Conservation (phyloP, 352 stramenopile genomes). For the Thraustochytrium striatum region DNA sequence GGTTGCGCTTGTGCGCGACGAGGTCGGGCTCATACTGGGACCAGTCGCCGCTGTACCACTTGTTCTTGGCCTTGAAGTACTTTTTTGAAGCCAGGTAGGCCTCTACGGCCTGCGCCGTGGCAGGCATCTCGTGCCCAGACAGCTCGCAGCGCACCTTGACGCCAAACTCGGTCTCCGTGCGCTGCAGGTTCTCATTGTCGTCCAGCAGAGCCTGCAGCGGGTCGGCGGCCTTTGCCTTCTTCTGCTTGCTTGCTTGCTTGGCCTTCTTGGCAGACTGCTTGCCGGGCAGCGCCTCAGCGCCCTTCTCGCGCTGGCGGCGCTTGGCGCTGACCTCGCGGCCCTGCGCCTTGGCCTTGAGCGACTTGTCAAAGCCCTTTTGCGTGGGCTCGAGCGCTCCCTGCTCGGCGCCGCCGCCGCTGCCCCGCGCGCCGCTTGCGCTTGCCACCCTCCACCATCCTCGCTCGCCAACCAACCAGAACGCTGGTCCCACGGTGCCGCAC, state of each 20-base stretch:
- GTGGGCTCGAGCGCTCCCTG: too few relatives aligned
- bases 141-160: slow-evolving; percentile 61
- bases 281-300: too few relatives aligned
- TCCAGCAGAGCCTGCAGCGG: slow-evolving; percentile 24
- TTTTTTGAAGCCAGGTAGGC: slow-evolving; percentile 70
- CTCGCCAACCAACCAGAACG: too few relatives aligned
- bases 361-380: too few relatives aligned
- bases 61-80: slow-evolving; percentile 64
- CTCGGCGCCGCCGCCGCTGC: too few relatives aligned
- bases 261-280: neutral
- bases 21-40: slow-evolving; percentile 81
- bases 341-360: too few relatives aligned
- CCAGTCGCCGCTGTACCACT: slow-evolving; percentile 35
- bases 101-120: slow-evolving; percentile 63
- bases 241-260: slow-evolving; percentile 3
- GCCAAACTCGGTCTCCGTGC: slow-evolving; percentile 38
- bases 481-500: too few relatives aligned
- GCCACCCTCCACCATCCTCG: too few relatives aligned
- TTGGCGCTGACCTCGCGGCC: too few relatives aligned
- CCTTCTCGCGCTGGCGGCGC: too few relatives aligned
- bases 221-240: slow-evolving; percentile 16
- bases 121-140: slow-evolving; percentile 72
- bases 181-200: slow-evolving; percentile 4
- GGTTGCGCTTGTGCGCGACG: slow-evolving; percentile 70
- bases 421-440: too few relatives aligned